A percentile compares a stretch with the other conserved stretches of the same genome.
Conservation (phyloP, 2,329 filamentous ascomycete genomes). For the Helminthosporium solani region DNA sequence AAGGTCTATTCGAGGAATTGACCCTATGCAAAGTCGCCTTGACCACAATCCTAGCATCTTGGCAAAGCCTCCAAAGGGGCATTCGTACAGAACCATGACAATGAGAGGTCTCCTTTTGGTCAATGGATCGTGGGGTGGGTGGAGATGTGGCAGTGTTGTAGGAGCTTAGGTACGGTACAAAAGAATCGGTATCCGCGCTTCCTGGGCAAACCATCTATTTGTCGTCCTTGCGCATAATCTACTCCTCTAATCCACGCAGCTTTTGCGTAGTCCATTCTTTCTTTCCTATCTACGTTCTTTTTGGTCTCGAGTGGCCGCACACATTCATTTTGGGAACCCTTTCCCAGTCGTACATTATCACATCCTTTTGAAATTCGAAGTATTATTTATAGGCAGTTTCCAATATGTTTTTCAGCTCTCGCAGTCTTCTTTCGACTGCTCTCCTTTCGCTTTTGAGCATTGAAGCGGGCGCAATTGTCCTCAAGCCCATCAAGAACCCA, state of each 20-base stretch:
- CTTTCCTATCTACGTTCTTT: constrained; percentile 1
- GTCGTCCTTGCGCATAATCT: not conserved
- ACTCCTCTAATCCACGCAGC: too few species aligned
- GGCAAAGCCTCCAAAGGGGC: too few species aligned
- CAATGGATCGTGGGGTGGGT: too few species aligned
- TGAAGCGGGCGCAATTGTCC: constrained; percentile 13
- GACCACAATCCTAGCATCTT: too few species aligned
- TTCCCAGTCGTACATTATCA: not conserved
- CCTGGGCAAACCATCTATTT: not conserved
- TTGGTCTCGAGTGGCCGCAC: not conserved
- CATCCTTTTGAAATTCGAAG: not conserved
- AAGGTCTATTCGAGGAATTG: too few species aligned
- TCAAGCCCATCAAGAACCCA: constrained; percentile 8
- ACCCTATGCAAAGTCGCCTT: too few species aligned
- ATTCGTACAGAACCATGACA: too few species aligned
- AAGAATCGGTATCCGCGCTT: too few species aligned
- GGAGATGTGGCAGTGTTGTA: too few species aligned
- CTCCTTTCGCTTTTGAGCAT: constrained; percentile 12
- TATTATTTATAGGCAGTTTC: not conserved
- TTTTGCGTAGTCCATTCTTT: constrained; percentile 3
- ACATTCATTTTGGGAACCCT: too few species aligned
- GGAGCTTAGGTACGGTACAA: too few species aligned
- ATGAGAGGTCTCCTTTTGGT: too few species aligned
- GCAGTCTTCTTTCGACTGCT: constrained; percentile 13
- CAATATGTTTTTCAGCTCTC: constrained; percentile 18